Evolutionary conservation across 169 alveolate species (phyloP), one percentile per base, ranked within the genome.

Genomic region (Ichthyophthirius multifiliis): DNA sequence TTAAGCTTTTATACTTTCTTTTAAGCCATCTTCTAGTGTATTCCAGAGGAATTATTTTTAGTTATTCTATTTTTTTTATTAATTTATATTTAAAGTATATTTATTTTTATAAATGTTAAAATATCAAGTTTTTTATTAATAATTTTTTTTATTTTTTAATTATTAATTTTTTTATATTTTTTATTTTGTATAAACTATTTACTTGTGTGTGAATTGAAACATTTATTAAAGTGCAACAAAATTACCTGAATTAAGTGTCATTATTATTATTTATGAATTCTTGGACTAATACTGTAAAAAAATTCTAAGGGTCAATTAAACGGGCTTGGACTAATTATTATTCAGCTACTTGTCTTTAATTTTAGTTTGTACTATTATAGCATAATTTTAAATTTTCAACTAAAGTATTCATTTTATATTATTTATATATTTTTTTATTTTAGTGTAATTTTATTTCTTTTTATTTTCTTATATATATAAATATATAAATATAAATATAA

Each of bases 141-240:
- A 16, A 31, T 62, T 2, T 2, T 9, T 16, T 30, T 9, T 10
- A 3, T 2, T 27, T 2, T 20, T 20, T 9, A 23, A n/a, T 27
- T 62, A 2, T 18, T 10, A 9, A 27, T 9, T 62, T 20, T 62
- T 9, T 27, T 20, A 27, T 27, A 20, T 20, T 27, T 62, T 7
- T 20, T 2, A 34, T 30, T 65, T 65, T 31, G 34, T 15, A 27
- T 20, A 12, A 10, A 62, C 1, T 31, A 13, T 15, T 67, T 67
- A 67, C 77, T 0, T 13, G 32, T 20, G 20, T 18, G 41, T 39
- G 39, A 67, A 41, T 62, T 16, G 77, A 34, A 2, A 9, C 30
- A 3, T 67, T 67, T 32, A 67, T 67, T 18, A 67, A 37, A 67
- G 62, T 39, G 20, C 77, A 47, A 67, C 64, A 31, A 39, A 41